Conservation (phyloP, 1,284 basidiomycete species). For the Trametes pubescens region DNA sequence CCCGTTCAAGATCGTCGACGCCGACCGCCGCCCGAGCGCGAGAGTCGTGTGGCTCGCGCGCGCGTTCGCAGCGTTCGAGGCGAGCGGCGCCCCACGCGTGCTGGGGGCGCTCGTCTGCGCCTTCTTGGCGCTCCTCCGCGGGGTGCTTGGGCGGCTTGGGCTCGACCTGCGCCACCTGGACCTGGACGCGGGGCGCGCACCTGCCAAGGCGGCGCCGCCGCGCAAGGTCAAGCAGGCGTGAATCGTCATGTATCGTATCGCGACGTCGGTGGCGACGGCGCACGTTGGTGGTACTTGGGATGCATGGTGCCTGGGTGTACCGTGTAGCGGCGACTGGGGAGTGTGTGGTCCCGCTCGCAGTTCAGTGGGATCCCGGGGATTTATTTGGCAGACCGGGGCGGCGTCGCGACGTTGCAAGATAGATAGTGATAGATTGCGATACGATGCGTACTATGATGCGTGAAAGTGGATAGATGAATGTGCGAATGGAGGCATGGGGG, state of each 20-base stretch:
- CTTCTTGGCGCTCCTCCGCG: slow-evolving; percentile 22
- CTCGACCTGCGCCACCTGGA: slow-evolving; percentile 22
- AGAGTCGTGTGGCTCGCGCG: slow-evolving; percentile 25
- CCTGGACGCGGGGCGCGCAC: background rate
- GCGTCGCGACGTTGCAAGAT: background rate
- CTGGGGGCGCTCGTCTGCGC: slow-evolving; percentile 27
- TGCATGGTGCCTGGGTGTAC: too few relatives aligned
- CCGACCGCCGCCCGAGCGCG: slow-evolving; percentile 29
- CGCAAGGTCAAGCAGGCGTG: background rate
- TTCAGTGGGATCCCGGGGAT: background rate
- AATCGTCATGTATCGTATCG: background rate
- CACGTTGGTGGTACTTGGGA: background rate
- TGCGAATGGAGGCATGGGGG: background rate
- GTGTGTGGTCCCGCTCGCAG: background rate
- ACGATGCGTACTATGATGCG: background rate
- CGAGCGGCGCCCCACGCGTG: slow-evolving; percentile 23
- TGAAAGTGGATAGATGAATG: too few relatives aligned
- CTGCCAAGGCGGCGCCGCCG: slow-evolving; percentile 7
- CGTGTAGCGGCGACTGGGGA: too few relatives aligned
- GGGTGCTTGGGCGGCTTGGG: slow-evolving; percentile 25
- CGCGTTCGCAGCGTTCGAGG: slow-evolving; percentile 35
- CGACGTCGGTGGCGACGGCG: background rate
- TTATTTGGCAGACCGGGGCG: background rate
- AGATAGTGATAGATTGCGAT: slow-evolving; percentile 16
- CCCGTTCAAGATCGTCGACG: slow-evolving; percentile 44